Conservation (phyloP, 106 monocot genomes). For the Phalaenopsis aphrodite region DNA sequence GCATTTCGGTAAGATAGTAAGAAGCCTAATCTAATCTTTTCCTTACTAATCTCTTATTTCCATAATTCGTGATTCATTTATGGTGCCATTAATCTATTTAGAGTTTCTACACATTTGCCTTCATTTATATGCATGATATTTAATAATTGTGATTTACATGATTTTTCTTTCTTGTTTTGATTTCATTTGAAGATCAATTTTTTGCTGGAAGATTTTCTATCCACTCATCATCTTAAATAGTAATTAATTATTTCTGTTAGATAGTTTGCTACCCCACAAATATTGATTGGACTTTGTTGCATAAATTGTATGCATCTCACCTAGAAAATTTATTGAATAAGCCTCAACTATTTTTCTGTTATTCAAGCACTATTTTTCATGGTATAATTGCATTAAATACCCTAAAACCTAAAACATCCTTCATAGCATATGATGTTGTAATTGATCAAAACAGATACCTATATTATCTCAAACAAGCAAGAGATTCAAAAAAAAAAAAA, state of each 20-base stretch:
- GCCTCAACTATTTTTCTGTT: not conserved
- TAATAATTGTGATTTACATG: not conserved
- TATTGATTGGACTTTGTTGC: not conserved
- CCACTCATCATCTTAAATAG: not conserved
- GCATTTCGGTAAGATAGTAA: not conserved
- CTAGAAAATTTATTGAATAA: not conserved
- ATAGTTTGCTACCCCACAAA: not conserved
- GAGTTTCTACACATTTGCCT: not conserved
- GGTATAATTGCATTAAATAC: not conserved
- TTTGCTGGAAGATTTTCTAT: not conserved
- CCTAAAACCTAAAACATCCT: not conserved
- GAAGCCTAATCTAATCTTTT: not conserved
- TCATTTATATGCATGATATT: not conserved
- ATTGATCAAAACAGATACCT: no score
- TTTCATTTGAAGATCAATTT: not conserved
- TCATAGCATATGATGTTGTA: not conserved
- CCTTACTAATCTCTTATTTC: not conserved
- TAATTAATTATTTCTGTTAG: not conserved
- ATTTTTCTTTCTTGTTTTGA: not conserved
- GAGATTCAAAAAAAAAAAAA: no score
- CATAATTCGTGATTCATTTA: not conserved
- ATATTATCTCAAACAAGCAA: no score
- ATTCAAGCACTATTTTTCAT: not conserved
- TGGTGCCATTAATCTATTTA: not conserved
- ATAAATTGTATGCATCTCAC: not conserved